Evolutionary conservation across 208 protist species (phyloP).

Genomic region (Vickermania ingenoplastis): DNA sequence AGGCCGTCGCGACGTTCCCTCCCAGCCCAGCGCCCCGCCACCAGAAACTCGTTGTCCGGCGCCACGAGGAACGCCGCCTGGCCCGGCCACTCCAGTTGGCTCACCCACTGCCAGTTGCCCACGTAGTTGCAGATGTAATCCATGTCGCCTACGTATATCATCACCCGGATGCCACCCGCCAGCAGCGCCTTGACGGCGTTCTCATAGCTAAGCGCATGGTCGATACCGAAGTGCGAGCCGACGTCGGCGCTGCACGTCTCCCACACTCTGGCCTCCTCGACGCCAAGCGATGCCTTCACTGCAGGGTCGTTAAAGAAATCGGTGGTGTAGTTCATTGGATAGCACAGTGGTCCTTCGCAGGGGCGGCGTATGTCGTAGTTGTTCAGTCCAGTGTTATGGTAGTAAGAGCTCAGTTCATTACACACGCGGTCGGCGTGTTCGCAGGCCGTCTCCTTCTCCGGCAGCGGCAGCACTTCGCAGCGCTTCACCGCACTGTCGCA

Average conservation of each 20-base stretch:
- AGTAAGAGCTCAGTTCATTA: conserved; percentile 26
- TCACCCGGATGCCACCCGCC: conserved; percentile 47
- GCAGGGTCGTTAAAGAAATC: conserved; percentile 46
- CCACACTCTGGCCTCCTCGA: conserved; percentile 25
- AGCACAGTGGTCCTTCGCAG: conserved; percentile 69
- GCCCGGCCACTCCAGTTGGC: conserved; percentile 60
- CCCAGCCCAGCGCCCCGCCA: conserved; percentile 15
- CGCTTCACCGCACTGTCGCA: conserved; percentile 28
- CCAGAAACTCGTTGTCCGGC: conserved; percentile 19
- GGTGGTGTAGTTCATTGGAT: conserved; percentile 49
- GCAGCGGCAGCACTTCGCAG: conserved; percentile 15
- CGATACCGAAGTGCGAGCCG: conserved; percentile 28
- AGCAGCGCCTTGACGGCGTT: conserved; percentile 49
- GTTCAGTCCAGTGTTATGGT: conserved; percentile 56
- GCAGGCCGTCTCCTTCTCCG: background rate
- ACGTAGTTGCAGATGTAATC: conserved; percentile 93
- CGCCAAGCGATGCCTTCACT: conserved; percentile 49
- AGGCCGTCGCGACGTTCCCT: conserved; percentile 18
- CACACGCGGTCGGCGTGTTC: conserved; percentile 11
- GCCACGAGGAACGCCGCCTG: conserved; percentile 37
- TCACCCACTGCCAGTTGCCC: conserved; percentile 79
- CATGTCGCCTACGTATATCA: conserved; percentile 86
- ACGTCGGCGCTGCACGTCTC: conserved; percentile 48
- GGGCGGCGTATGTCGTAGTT: conserved; percentile 70
- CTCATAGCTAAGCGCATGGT: conserved; percentile 67